phyloP scores from a whole-genome alignment of 2,329 filamentous ascomycete genomes.

The Apiospora marii region DNA sequence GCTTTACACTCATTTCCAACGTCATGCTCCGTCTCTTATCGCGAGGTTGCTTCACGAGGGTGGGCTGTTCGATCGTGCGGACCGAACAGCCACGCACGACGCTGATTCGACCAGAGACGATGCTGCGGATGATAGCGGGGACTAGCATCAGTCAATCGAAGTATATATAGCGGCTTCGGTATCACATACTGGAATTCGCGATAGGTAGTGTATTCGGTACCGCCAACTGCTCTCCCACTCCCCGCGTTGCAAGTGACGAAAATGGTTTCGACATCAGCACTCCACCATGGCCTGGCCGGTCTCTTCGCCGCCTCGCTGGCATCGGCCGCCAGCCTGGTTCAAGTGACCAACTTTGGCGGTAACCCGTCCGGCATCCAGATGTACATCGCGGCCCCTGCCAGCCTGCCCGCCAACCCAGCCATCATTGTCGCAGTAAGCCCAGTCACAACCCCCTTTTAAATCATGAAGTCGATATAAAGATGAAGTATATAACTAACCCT shows the following conservation, averaged over 20 bases:
- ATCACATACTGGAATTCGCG: neutral
- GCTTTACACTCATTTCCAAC: neutral
- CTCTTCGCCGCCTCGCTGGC: neutral
- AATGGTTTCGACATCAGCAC: neutral
- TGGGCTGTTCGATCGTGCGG: neutral
- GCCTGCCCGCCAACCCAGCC: slow-evolving; percentile 48
- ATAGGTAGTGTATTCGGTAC: no score
- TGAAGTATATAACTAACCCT: neutral
- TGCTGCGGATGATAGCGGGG: neutral
- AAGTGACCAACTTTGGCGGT: slow-evolving; percentile 40
- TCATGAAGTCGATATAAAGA: neutral
- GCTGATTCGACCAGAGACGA: neutral
- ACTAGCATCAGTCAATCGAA: neutral
- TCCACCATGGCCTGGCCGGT: neutral
- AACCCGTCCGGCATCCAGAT: slow-evolving; percentile 52
- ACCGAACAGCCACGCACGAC: neutral
- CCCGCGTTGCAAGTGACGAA: neutral
- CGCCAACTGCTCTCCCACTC: neutral
- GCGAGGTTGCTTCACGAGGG: neutral
- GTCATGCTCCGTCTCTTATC: neutral
- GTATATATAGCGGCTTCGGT: neutral
- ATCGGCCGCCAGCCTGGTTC: slow-evolving; percentile 31
- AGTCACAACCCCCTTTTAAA: neutral
- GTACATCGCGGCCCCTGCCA: slow-evolving; percentile 52
- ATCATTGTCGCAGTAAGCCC: slow-evolving; percentile 54